phyloP scores from a whole-genome alignment of 345 rosid species.

The Corchorus olitorius region DNA sequence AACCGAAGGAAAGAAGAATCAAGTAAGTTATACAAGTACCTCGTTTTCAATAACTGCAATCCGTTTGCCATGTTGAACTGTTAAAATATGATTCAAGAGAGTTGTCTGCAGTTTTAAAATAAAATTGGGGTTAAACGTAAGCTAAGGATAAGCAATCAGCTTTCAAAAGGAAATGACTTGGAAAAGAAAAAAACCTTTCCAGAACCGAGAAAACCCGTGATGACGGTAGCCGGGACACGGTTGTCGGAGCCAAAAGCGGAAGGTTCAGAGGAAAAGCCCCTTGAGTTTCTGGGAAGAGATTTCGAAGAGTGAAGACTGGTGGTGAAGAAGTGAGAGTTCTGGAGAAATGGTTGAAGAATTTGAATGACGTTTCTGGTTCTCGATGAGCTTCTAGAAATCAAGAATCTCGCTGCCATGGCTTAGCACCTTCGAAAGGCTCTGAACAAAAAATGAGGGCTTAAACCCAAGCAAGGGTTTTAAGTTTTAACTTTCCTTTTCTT shows the following conservation, averaged over 20 bases:
- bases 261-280: slow-evolving; percentile 32
- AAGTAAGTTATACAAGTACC: slow-evolving; percentile 34
- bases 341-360: slow-evolving; percentile 23
- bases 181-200: slow-evolving; percentile 48
- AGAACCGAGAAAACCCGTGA: slow-evolving; percentile 81
- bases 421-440: slow-evolving; percentile 15
- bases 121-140: background rate
- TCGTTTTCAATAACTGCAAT: slow-evolving; percentile 86
- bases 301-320: slow-evolving; percentile 20
- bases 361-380: slow-evolving; percentile 13
- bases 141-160: background rate
- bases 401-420: slow-evolving; percentile 28
- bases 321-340: slow-evolving; percentile 14
- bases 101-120: slow-evolving; percentile 49
- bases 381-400: slow-evolving; percentile 28
- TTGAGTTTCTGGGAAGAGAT: slow-evolving; percentile 16
- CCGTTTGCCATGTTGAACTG: slow-evolving; percentile 70
- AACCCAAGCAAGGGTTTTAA: background rate
- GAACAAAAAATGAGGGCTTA: background rate
- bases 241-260: slow-evolving; percentile 28
- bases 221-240: slow-evolving; percentile 67
- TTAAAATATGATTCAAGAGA: slow-evolving; percentile 72
- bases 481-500: background rate
- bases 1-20: background rate
- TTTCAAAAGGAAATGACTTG: background rate